Evolutionary conservation across 2,329 filamentous ascomycete species (phyloP).

Genomic region (Neofusicoccum umdonicola): DNA sequence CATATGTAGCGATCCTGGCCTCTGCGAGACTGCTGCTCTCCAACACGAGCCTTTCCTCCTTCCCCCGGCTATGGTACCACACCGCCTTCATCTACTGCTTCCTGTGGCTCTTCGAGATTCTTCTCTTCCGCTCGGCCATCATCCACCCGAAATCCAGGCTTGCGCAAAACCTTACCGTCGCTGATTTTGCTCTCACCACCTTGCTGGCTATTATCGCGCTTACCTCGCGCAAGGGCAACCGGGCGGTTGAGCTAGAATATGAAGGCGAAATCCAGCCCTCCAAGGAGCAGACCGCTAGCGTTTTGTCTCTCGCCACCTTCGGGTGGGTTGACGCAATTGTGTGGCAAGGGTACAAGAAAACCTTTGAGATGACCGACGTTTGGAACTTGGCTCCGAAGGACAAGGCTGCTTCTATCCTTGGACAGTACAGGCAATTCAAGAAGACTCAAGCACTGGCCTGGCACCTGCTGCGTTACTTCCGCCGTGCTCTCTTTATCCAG

Average conservation of each 20-base stretch:
- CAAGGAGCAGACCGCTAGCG: conserved; percentile 79
- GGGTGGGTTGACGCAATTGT: conserved; percentile 88
- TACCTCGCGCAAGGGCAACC: conserved; percentile 87
- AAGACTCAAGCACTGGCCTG: conserved; percentile 76
- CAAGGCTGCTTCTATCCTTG: conserved; percentile 77
- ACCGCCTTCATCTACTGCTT: conserved; percentile 79
- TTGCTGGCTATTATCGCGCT: conserved; percentile 74
- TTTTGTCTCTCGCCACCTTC: conserved; percentile 86
- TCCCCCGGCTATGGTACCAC: conserved; percentile 86
- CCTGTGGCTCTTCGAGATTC: conserved; percentile 74
- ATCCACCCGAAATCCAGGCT: conserved; percentile 69
- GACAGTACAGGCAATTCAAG: conserved; percentile 80
- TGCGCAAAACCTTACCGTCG: conserved; percentile 63
- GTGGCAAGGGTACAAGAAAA: conserved; percentile 81
- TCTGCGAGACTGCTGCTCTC: conserved; percentile 67
- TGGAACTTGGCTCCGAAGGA: conserved; percentile 90
- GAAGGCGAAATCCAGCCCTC: conserved; percentile 86
- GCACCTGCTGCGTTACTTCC: conserved; percentile 84
- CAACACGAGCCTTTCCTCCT: conserved; percentile 58
- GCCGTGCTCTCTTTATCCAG: conserved; percentile 70
- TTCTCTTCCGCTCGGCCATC: conserved; percentile 80
- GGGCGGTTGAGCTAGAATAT: conserved; percentile 81
- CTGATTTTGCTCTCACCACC: conserved; percentile 72
- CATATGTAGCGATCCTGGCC: conserved; percentile 74
- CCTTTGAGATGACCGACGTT: conserved; percentile 78